These are phyloP conservation scores for Elymus sibiricus DNA, from an alignment of 176 grass and related monocot genomes.

Conservation along the genomic window DNA sequence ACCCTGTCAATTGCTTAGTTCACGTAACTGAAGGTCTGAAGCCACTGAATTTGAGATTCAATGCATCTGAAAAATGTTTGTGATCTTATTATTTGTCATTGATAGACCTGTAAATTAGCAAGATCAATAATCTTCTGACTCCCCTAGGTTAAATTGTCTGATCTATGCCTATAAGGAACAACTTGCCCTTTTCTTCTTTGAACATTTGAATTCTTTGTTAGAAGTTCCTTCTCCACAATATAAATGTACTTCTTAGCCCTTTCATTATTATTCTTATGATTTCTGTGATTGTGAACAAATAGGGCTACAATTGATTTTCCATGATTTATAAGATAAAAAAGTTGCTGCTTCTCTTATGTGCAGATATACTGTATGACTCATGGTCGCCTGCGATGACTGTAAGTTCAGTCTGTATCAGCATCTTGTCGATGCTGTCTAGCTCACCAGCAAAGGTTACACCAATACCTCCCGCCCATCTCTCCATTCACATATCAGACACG, in stretches of 20 bases:
- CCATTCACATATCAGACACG: neutral
- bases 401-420: conserved; percentile 91
- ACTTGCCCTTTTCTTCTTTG: neutral
- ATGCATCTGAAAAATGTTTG: neutral
- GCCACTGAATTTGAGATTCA: neutral
- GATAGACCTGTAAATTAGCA: neutral
- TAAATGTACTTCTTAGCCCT: neutral
- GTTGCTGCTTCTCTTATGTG: conserved; percentile 12
- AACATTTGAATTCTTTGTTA: neutral
- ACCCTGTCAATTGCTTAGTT: neutral
- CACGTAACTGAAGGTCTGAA: neutral
- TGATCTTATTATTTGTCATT: neutral
- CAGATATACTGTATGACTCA: conserved; percentile 97
- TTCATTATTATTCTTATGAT: neutral
- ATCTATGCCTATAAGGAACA: neutral
- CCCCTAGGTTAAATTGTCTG: neutral
- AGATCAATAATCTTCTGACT: neutral
- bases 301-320: neutral
- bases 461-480: neutral
- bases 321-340: neutral
- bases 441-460: conserved; percentile 70
- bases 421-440: conserved; percentile 95
- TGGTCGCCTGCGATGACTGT: conserved; percentile 98
- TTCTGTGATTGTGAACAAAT: neutral
- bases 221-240: neutral